Evolutionary conservation across 805 yeast species (phyloP).

Genomic region (Wickerhamiella sergipiensis): DNA sequence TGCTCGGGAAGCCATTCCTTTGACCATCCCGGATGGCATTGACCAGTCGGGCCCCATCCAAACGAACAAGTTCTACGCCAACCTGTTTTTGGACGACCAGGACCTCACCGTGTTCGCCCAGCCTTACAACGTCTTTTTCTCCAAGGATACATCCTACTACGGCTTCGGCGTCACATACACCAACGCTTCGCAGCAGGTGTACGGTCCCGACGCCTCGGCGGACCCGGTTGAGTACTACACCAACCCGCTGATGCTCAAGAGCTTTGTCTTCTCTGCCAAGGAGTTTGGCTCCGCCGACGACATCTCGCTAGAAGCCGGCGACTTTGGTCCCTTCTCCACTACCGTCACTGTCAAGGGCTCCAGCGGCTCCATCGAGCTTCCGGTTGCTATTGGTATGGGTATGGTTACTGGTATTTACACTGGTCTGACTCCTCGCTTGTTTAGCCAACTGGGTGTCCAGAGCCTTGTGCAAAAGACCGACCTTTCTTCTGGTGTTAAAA

Average conservation of each 20-base stretch:
- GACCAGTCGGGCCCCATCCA: slow-evolving; percentile 36
- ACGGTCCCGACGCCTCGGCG: slow-evolving; percentile 31
- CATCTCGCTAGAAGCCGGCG: slow-evolving; percentile 31
- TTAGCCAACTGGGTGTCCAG: slow-evolving; percentile 34
- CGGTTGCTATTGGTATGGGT: slow-evolving; percentile 74
- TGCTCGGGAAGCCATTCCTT: slow-evolving; percentile 32
- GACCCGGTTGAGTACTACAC: slow-evolving; percentile 32
- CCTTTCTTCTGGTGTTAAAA: slow-evolving; percentile 15
- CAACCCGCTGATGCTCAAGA: slow-evolving; percentile 42
- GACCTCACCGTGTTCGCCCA: slow-evolving; percentile 43
- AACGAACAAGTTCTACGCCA: slow-evolving; percentile 68
- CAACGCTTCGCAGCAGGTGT: slow-evolving; percentile 30
- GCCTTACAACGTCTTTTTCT: slow-evolving; percentile 56
- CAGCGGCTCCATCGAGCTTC: slow-evolving; percentile 31
- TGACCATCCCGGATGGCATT: slow-evolving; percentile 36
- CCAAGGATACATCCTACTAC: slow-evolving; percentile 28
- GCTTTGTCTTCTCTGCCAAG: slow-evolving; percentile 40
- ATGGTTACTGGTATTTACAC: slow-evolving; percentile 55
- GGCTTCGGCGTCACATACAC: slow-evolving; percentile 57
- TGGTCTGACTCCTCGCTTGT: slow-evolving; percentile 31
- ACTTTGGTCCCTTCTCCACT: slow-evolving; percentile 40
- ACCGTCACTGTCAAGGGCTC: slow-evolving; percentile 25
- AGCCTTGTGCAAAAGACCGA: slow-evolving; percentile 27
- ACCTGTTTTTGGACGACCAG: slow-evolving; percentile 45
- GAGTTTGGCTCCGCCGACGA: slow-evolving; percentile 28